phyloP scores from a whole-genome alignment of 495 filamentous ascomycete genomes.

The Antarctomyces pellizariae region DNA sequence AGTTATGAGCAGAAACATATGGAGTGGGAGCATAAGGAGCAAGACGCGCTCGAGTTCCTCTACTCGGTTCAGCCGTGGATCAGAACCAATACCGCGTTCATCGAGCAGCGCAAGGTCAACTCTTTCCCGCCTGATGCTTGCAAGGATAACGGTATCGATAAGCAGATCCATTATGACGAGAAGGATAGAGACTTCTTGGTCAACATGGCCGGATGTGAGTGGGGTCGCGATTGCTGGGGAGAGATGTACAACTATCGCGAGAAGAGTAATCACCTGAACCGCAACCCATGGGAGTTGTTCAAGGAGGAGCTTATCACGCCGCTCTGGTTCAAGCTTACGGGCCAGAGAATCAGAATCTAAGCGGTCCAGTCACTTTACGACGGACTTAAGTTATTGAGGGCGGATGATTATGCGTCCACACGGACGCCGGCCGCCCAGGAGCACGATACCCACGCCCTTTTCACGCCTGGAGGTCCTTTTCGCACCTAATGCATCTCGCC shows the following conservation, averaged over 20 bases:
- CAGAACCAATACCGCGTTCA: slow-evolving; percentile 65
- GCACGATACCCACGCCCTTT: too few relatives aligned
- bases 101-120: slow-evolving; percentile 83
- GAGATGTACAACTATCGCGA: slow-evolving; percentile 90
- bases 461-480: too few relatives aligned
- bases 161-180: slow-evolving; percentile 64
- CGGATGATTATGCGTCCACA: too few relatives aligned
- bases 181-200: slow-evolving; percentile 82
- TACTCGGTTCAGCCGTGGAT: slow-evolving; percentile 88
- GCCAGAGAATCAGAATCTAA: slow-evolving; percentile 27
- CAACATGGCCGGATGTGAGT: slow-evolving; percentile 96
- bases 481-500: too few relatives aligned
- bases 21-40: slow-evolving; percentile 98
- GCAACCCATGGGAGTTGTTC: slow-evolving; percentile 52
- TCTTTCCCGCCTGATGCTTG: slow-evolving; percentile 83
- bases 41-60: slow-evolving; percentile 81
- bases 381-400: too few relatives aligned
- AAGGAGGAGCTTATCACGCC: slow-evolving; percentile 31
- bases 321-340: slow-evolving; percentile 29
- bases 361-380: too few relatives aligned
- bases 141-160: slow-evolving; percentile 49
- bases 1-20: slow-evolving; percentile 97
- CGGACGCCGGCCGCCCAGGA: too few relatives aligned
- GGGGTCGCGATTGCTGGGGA: slow-evolving; percentile 90
- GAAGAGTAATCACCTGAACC: slow-evolving; percentile 66